phyloP scores from a whole-genome alignment of 2,329 filamentous ascomycete genomes.

The Calycina herbarum region DNA sequence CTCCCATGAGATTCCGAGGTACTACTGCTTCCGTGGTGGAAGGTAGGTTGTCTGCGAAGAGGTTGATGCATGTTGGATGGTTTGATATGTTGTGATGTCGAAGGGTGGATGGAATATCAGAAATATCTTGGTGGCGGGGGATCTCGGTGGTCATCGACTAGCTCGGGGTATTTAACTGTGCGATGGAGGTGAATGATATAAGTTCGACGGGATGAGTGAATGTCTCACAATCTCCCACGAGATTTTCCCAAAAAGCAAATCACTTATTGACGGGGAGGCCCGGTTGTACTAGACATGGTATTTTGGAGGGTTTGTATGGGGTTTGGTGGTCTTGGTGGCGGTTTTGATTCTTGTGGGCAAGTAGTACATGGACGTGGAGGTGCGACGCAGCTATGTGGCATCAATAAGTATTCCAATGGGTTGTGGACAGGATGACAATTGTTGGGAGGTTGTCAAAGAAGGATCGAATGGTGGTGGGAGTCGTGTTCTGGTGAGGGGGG shows the following conservation, averaged over 20 bases:
- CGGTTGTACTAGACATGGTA: conserved; percentile 24
- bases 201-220: conserved; percentile 5
- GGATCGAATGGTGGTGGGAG: neutral
- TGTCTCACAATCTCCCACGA: conserved; percentile 7
- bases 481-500: neutral
- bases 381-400: conserved; percentile 1
- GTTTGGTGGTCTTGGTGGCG: conserved; percentile 9
- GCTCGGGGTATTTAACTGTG: neutral
- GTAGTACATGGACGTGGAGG: conserved; percentile 25
- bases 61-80: conserved; percentile 30
- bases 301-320: neutral
- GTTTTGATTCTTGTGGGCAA: conserved; percentile 17
- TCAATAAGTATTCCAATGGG: neutral
- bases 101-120: conserved; percentile 4
- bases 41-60: conserved; percentile 31
- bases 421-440: neutral
- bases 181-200: conserved; percentile 11
- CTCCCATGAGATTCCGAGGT: conserved; percentile 45
- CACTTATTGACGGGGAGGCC: conserved; percentile 18
- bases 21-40: conserved; percentile 34
- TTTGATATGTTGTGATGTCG: conserved; percentile 2
- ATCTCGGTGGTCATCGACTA: neutral
- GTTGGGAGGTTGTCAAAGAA: neutral
- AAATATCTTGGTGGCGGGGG: conserved; percentile 1
- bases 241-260: conserved; percentile 15